These are phyloP conservation scores for Hymenoscyphus linearis DNA, from an alignment of 2,329 filamentous ascomycete genomes.

Conservation along the genomic window DNA sequence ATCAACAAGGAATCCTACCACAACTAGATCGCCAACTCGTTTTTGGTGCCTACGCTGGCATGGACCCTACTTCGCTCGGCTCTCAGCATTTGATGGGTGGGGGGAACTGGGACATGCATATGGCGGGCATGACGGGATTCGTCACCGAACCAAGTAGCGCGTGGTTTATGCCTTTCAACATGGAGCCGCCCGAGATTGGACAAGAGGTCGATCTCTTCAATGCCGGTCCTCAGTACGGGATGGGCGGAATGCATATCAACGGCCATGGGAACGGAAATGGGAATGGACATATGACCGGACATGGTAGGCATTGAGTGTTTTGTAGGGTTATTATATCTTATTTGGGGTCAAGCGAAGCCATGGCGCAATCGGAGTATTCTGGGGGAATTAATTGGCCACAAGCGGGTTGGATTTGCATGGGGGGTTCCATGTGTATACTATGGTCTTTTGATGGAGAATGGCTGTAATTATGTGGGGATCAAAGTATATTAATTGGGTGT, in stretches of 20 bases:
- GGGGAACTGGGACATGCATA: slow-evolving; percentile 28
- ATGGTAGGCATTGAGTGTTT: slow-evolving; percentile 10
- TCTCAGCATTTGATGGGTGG: slow-evolving; percentile 24
- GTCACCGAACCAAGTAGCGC: slow-evolving; percentile 52
- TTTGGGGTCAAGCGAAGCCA: neutral
- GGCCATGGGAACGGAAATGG: slow-evolving; percentile 11
- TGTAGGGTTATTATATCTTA: neutral
- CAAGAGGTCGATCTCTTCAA: slow-evolving; percentile 38
- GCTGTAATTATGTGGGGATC: neutral
- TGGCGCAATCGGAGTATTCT: slow-evolving; percentile 6
- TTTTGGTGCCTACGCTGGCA: slow-evolving; percentile 62
- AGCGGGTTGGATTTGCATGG: neutral
- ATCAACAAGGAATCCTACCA: slow-evolving; percentile 50
- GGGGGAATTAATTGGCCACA: no score
- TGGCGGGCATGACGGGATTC: slow-evolving; percentile 24
- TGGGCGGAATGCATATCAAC: slow-evolving; percentile 24
- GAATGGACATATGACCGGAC: slow-evolving; percentile 33
- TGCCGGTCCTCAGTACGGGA: slow-evolving; percentile 15
- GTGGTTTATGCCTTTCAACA: slow-evolving; percentile 92
- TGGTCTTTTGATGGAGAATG: neutral
- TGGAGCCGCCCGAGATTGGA: slow-evolving; percentile 65
- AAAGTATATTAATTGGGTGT: no score
- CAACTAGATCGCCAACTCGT: slow-evolving; percentile 73
- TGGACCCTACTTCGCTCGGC: slow-evolving; percentile 35
- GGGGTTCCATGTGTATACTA: neutral